Conservation (phyloP, 441 rosid species). For the Corymbia calophylla region DNA sequence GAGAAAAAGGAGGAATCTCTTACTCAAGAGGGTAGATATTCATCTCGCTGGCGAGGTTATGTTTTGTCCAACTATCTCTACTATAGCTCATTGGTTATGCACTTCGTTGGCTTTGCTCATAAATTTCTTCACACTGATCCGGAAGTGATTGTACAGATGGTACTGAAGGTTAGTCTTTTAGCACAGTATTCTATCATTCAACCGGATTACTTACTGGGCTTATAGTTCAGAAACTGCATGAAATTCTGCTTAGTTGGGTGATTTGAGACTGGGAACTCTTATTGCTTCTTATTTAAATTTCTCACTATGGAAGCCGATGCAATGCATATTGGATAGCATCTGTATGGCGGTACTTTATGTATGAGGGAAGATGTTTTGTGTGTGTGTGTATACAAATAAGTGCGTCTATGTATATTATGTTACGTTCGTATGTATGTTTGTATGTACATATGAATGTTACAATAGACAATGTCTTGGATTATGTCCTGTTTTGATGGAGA, state of each 20-base stretch:
- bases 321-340: not conserved
- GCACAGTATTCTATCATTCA: not conserved
- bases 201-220: not conserved
- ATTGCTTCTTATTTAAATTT: not conserved
- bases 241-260: not conserved
- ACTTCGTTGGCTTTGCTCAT: constrained; percentile 91
- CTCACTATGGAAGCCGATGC: not conserved
- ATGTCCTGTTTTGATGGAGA: not conserved
- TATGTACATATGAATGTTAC: not conserved
- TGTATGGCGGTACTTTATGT: not conserved
- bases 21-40: constrained; percentile 36
- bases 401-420: not conserved
- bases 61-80: constrained; percentile 78
- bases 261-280: not conserved
- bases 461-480: not conserved
- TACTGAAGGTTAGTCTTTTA: constrained; percentile 57
- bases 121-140: constrained; percentile 90
- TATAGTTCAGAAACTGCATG: not conserved
- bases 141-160: constrained; percentile 71
- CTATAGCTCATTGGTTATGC: constrained; percentile 82
- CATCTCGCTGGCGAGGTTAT: constrained; percentile 60
- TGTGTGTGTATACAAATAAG: not conserved
- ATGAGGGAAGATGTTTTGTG: not conserved
- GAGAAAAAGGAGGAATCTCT: constrained; percentile 26
- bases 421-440: not conserved